phyloP scores from a whole-genome alignment of 192 early-diverging fungal genomes.

The Coemansia sp. region DNA sequence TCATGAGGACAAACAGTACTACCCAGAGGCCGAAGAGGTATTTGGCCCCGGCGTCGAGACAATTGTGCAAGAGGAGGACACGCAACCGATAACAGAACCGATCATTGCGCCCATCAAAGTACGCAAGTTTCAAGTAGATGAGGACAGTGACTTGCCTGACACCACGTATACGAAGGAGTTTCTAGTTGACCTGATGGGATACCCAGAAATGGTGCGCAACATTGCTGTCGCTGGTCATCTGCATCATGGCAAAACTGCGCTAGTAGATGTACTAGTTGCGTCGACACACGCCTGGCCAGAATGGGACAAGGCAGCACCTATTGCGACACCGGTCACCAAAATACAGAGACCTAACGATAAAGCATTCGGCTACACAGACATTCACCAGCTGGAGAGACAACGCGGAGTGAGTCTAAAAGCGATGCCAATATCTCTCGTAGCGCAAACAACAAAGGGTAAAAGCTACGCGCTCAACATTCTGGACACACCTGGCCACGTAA shows the following conservation, averaged over 20 bases:
- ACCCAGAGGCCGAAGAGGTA: constrained; percentile 94
- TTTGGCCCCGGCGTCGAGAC: constrained; percentile 94
- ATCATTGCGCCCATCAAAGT: constrained; percentile 89
- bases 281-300: constrained; percentile 77
- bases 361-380: constrained; percentile 69
- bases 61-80: constrained; percentile 96
- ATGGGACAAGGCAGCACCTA: constrained; percentile 38
- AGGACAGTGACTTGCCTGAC: constrained; percentile 74
- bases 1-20: constrained; percentile 99
- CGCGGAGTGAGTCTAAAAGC: constrained; percentile 90
- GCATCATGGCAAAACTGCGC: constrained; percentile 95
- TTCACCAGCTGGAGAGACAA: constrained; percentile 84
- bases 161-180: constrained; percentile 91
- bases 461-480: constrained; percentile 87
- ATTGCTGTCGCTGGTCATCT: constrained; percentile 91
- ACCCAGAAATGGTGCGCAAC: constrained; percentile 83
- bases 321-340: constrained; percentile 33
- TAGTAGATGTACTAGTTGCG: constrained; percentile 89
- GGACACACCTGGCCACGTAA: constrained; percentile 95
- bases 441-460: constrained; percentile 85
- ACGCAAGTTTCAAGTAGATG: constrained; percentile 81
- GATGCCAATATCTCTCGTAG: constrained; percentile 88
- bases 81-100: constrained; percentile 91
- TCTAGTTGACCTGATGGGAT: constrained; percentile 76
- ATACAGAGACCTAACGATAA: constrained; percentile 32